Evolutionary conservation across 1,139 yeast species (phyloP).

Genomic region (Saccharomycopsis hybrid): DNA sequence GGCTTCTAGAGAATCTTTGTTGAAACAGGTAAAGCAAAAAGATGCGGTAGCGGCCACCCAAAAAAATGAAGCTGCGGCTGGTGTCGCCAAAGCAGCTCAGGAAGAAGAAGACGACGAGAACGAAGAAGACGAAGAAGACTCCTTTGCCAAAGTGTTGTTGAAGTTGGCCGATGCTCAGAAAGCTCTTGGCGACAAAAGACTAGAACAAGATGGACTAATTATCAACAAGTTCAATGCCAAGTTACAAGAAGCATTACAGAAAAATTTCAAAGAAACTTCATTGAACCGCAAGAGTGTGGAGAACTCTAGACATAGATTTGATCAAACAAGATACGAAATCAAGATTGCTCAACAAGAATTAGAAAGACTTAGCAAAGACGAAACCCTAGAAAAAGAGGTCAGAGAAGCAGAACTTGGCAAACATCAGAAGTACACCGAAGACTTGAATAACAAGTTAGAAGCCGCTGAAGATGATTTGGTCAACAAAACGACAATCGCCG

Average conservation of each 20-base stretch:
- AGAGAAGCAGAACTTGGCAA: conserved; percentile 16
- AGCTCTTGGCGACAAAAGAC: conserved; percentile 54
- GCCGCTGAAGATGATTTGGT: conserved; percentile 72
- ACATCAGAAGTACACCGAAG: conserved; percentile 27
- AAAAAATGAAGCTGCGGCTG: conserved; percentile 34
- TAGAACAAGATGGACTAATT: conserved; percentile 60
- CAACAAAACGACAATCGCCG: conserved; percentile 68
- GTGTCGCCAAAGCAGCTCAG: no score
- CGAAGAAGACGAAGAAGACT: conserved; percentile 33
- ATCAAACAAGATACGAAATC: conserved; percentile 52
- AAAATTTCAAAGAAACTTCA: conserved; percentile 54
- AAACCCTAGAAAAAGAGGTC: conserved; percentile 9
- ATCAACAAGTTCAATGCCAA: conserved; percentile 49
- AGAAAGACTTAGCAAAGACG: conserved; percentile 24
- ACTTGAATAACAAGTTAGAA: conserved; percentile 50
- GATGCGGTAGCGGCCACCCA: no score
- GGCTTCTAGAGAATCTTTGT: conserved; percentile 31
- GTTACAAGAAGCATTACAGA: conserved; percentile 44
- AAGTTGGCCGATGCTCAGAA: conserved; percentile 52
- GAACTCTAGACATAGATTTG: conserved; percentile 61
- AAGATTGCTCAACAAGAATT: conserved; percentile 32
- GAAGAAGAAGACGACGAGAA: conserved; percentile 23
- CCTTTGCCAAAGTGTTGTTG: conserved; percentile 48
- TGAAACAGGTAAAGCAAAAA: conserved; percentile 23
- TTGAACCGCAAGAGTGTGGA: conserved; percentile 64